phyloP scores from a whole-genome alignment of 352 stramenopile genomes.

The Globisporangium spinosum region DNA sequence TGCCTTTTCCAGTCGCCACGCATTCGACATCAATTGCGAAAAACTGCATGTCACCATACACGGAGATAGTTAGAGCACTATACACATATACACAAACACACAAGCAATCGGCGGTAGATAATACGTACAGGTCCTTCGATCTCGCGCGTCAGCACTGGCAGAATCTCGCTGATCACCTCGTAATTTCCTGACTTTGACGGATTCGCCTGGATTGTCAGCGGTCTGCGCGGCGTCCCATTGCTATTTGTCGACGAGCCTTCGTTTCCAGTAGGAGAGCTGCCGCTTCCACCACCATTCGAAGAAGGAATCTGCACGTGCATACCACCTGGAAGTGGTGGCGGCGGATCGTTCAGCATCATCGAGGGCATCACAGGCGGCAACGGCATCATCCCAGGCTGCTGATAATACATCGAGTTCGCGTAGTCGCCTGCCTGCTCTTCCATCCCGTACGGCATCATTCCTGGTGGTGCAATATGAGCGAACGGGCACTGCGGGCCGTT shows the following conservation, averaged over 20 bases:
- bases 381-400: constrained; percentile 9
- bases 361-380: constrained; percentile 26
- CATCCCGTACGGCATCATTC: constrained; percentile 20
- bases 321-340: constrained; percentile 1
- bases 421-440: constrained; percentile 24
- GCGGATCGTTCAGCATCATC: constrained; percentile 24
- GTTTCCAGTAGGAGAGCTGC: constrained; percentile 18
- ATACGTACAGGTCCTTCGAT: constrained; percentile 66
- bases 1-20: constrained; percentile 83
- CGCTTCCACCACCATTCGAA: not conserved
- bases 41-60: constrained; percentile 42
- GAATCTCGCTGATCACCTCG: constrained; percentile 73
- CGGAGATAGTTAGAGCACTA: not conserved
- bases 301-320: constrained; percentile 16
- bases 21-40: constrained; percentile 93
- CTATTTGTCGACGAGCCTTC: constrained; percentile 1
- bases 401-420: constrained; percentile 22
- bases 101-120: not conserved
- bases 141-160: constrained; percentile 68
- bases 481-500: constrained; percentile 64
- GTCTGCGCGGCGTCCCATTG: constrained; percentile 22
- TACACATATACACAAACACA: not conserved
- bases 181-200: constrained; percentile 56
- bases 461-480: constrained; percentile 27
- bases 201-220: constrained; percentile 67